A percentile compares a stretch with the other conserved stretches of the same genome.
Conservation (phyloP, 2,329 filamentous ascomycete genomes). For the Thielaviopsis euricoi region DNA sequence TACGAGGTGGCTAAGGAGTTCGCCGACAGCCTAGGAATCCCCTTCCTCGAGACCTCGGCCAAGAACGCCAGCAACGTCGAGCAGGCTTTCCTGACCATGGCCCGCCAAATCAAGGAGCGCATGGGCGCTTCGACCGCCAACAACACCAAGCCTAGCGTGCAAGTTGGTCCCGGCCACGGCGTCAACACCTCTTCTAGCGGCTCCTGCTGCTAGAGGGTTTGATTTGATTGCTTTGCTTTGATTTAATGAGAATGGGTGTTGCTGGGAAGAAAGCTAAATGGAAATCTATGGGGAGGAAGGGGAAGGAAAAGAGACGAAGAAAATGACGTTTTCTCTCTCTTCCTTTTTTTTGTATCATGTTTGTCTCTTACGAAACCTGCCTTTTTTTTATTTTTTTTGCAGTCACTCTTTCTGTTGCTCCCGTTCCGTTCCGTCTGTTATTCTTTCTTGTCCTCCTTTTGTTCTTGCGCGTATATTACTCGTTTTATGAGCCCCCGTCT, state of each 20-base stretch:
- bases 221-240: background rate
- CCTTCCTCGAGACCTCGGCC: conserved; percentile 97
- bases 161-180: conserved; percentile 86
- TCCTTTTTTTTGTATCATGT: conserved; percentile 1
- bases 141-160: conserved; percentile 97
- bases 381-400: background rate
- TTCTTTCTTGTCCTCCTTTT: conserved; percentile 1
- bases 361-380: background rate
- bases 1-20: conserved; percentile 99
- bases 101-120: conserved; percentile 98
- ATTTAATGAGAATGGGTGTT: background rate
- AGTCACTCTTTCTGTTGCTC: conserved; percentile 1
- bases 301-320: background rate
- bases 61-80: conserved; percentile 99
- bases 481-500: too few relatives aligned
- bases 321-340: background rate
- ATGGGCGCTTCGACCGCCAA: conserved; percentile 92
- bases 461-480: too few relatives aligned
- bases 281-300: background rate
- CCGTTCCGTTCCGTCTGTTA: conserved; percentile 9
- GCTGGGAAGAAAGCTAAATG: background rate
- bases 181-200: conserved; percentile 74
- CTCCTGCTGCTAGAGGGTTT: conserved; percentile 64
- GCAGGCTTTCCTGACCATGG: conserved; percentile 99
- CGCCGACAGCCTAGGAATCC: conserved; percentile 94